phyloP scores from a whole-genome alignment of 768 basidiomycete genomes.

The Austroboletus festivus region DNA sequence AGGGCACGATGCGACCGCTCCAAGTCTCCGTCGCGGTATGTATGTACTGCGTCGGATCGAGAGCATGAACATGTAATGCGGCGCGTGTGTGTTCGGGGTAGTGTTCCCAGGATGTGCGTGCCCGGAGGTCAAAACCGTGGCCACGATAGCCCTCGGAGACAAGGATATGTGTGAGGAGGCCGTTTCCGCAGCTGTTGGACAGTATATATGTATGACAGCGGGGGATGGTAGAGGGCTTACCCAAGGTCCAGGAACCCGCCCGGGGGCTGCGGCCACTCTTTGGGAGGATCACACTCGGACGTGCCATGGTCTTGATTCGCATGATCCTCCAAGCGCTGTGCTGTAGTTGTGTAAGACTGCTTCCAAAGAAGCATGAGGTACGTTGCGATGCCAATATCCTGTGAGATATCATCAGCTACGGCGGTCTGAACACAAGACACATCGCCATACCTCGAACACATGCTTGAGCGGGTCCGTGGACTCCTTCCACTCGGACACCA shows the following conservation, averaged over 20 bases:
- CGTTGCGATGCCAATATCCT: conserved; percentile 95
- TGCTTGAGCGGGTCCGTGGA: conserved; percentile 86
- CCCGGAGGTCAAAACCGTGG: conserved; percentile 81
- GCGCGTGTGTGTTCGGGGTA: conserved; percentile 66
- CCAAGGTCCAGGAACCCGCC: conserved; percentile 91
- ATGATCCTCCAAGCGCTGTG: not conserved
- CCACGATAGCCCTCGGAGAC: conserved; percentile 81
- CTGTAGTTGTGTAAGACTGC: conserved; percentile 45
- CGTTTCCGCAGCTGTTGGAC: conserved; percentile 78
- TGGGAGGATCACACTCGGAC: conserved; percentile 32
- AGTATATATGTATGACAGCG: not conserved
- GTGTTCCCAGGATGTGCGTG: conserved; percentile 78
- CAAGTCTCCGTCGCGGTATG: not conserved
- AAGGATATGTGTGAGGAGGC: conserved; percentile 86
- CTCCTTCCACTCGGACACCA: conserved; percentile 75
- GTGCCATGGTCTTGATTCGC: too few relatives aligned
- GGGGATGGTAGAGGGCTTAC: conserved; percentile 34
- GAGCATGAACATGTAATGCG: conserved; percentile 61
- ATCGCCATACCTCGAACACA: conserved; percentile 68
- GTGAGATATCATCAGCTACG: conserved; percentile 2
- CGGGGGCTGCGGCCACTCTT: conserved; percentile 70
- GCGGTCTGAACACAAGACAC: too few relatives aligned
- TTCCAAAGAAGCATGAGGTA: conserved; percentile 93
- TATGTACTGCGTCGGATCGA: conserved; percentile 51
- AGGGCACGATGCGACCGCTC: conserved; percentile 19